Evolutionary conservation across 352 stramenopile genomes (phyloP), one percentile per base, ranked within the genome.

Genomic region (Blastocystis sp.): DNA sequence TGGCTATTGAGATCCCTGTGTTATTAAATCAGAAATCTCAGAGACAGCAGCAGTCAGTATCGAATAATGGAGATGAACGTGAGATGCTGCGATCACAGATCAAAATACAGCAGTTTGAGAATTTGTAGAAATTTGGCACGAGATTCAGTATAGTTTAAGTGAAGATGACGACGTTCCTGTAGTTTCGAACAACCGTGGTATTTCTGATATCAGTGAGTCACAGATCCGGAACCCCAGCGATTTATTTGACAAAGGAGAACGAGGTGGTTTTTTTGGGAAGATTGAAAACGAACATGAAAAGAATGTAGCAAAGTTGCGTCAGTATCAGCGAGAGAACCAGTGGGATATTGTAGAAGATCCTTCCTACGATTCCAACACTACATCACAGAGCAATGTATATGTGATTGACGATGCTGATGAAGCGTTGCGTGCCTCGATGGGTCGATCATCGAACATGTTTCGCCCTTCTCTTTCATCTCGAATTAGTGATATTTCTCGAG

Each of bases 401-500:
- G 73, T 85, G n/a, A 85, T 85, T 11, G 73, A 85, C 41, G 73
- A 85, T 45, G 73, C 73, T 34, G 56, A 85, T 65, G 43, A 53
- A 8, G 26, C 54, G 30, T 41, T 85, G 54, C 50, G 43, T 37
- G 56, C 54, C 16, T 24, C 59, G 50, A 34, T 37, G 7, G 63
- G 26, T 7, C 20, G 63, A 9, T 8, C 16, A 20, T 9, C 63
- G 11, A 43, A 43, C 4, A 6, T 13, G 26, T 73, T 45, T 41
- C 24, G 30, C 4, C 11, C 63, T 8, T 45, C 63, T 7, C 41
- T 43, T 8, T 5, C 39, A 6, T 20, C 26, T 26, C 63, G 20
- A n/a, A 59, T 59, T n/a, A 59, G 50, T n/a, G 50, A 59, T 13
- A 59, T 59, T 59, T 59, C 50, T 13, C 50, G 50, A 59, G 50